These are phyloP conservation scores for Exophiala xenobiotica DNA, from an alignment of 2,329 filamentous ascomycete genomes.

Conservation along the genomic window DNA sequence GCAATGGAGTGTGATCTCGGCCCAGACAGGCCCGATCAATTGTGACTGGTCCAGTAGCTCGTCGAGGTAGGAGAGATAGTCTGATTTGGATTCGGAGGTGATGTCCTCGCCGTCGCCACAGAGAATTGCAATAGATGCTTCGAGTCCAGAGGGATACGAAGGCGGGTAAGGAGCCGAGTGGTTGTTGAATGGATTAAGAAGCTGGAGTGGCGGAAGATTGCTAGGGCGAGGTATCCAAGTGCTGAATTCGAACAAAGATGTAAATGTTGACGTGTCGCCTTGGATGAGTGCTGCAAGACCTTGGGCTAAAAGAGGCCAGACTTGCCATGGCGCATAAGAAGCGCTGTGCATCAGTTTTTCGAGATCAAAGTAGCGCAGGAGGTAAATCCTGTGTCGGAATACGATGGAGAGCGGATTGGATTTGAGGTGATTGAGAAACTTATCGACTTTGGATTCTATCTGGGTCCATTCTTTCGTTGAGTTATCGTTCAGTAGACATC, in stretches of 20 bases:
- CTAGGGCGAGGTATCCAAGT: not conserved
- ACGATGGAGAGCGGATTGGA: slow-evolving; percentile 27
- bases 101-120: slow-evolving; percentile 32
- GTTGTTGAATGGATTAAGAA: too few species aligned
- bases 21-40: slow-evolving; percentile 36
- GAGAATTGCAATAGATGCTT: slow-evolving; percentile 26
- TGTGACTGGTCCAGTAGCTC: slow-evolving; percentile 23
- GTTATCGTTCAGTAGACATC: slow-evolving; percentile 45
- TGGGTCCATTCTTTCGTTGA: slow-evolving; percentile 9
- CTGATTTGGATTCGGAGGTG: slow-evolving; percentile 21
- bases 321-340: too few species aligned
- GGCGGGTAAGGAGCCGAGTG: slow-evolving; percentile 9
- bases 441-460: slow-evolving; percentile 20
- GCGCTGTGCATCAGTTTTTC: too few species aligned
- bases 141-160: slow-evolving; percentile 22
- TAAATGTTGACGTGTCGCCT: slow-evolving; percentile 43
- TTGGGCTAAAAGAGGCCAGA: too few species aligned
- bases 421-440: slow-evolving; percentile 18
- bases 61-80: slow-evolving; percentile 21
- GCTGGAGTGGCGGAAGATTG: too few species aligned
- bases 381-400: too few species aligned
- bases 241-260: too few species aligned
- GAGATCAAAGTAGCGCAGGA: too few species aligned
- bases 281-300: too few species aligned
- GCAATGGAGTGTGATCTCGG: slow-evolving; percentile 38